These are phyloP conservation scores for Geotrichum macrosporum DNA, from an alignment of 1,139 yeast species.

Conservation along the genomic window DNA sequence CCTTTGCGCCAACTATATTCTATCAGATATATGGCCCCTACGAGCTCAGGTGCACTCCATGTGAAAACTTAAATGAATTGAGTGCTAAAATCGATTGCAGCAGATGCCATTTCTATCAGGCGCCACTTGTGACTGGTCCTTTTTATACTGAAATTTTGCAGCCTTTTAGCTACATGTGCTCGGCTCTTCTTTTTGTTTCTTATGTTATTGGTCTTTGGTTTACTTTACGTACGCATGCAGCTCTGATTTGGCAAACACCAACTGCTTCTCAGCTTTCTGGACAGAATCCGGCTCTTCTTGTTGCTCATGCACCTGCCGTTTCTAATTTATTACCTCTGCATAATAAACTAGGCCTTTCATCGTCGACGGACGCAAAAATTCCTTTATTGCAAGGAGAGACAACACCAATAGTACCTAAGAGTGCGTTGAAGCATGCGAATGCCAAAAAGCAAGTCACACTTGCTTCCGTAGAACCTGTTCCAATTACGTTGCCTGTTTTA, in stretches of 20 bases:
- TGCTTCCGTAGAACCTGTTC: constrained; percentile 13
- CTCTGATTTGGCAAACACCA: constrained; percentile 86
- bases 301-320: constrained; percentile 10
- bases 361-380: constrained; percentile 8
- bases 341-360: too few species aligned
- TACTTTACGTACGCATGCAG: constrained; percentile 93
- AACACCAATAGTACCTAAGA: constrained; percentile 2
- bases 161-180: constrained; percentile 81
- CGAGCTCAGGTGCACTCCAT: constrained; percentile 63
- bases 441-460: constrained; percentile 6
- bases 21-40: constrained; percentile 89
- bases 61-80: constrained; percentile 31
- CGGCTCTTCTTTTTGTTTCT: constrained; percentile 72
- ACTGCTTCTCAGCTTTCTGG: constrained; percentile 37
- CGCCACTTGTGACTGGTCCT: constrained; percentile 55
- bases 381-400: constrained; percentile 6
- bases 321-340: constrained; percentile 14
- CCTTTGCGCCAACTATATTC: constrained; percentile 89
- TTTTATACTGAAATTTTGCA: constrained; percentile 62
- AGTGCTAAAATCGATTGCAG: constrained; percentile 45
- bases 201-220: constrained; percentile 89
- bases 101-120: constrained; percentile 76
- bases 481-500: constrained; percentile 2
- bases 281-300: constrained; percentile 4
- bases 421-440: neutral